Conservation (phyloP, 164 flowering plant species). For the Liquidambar formosana region DNA sequence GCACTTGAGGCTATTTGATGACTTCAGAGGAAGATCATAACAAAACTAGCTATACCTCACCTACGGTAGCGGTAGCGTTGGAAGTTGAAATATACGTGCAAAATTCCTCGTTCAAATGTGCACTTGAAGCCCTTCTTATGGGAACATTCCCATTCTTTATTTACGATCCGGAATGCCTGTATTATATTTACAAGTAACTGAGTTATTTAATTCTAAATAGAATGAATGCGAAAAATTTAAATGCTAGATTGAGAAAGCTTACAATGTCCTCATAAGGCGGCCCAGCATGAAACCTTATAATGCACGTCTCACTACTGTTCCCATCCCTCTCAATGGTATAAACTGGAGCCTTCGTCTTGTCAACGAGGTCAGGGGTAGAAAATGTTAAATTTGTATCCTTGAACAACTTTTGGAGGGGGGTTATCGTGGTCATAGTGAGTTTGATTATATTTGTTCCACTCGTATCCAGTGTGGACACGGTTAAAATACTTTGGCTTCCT, state of each 20-base stretch:
- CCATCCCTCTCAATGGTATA: constrained; percentile 92
- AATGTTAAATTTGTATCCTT: constrained; percentile 95
- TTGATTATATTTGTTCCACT: constrained; percentile 99
- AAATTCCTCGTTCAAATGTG: constrained; percentile 93
- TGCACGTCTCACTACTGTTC: constrained; percentile 82
- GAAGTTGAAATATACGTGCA: constrained; percentile 96
- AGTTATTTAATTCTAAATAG: background rate
- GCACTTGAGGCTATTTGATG: no score
- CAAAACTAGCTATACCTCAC: constrained; percentile 26
- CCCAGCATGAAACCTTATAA: constrained; percentile 93
- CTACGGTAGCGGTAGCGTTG: constrained; percentile 89
- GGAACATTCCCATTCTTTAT: constrained; percentile 98
- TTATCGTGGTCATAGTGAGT: constrained; percentile 99
- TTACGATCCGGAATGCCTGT: constrained; percentile 90
- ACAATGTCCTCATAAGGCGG: constrained; percentile 99
- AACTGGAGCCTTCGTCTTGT: constrained; percentile 81
- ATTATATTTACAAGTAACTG: background rate
- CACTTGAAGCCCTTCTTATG: constrained; percentile 98
- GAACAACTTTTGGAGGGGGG: constrained; percentile 98
- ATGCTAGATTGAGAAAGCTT: constrained; percentile 28
- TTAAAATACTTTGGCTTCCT: constrained; percentile 98
- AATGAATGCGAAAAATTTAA: background rate
- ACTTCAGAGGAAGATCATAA: background rate
- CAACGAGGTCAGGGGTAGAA: constrained; percentile 99
- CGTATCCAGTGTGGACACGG: constrained; percentile 98